Evolutionary conservation across 441 rosid species (phyloP), one percentile per base, ranked within the genome.

Genomic region (Populus hybrid): DNA sequence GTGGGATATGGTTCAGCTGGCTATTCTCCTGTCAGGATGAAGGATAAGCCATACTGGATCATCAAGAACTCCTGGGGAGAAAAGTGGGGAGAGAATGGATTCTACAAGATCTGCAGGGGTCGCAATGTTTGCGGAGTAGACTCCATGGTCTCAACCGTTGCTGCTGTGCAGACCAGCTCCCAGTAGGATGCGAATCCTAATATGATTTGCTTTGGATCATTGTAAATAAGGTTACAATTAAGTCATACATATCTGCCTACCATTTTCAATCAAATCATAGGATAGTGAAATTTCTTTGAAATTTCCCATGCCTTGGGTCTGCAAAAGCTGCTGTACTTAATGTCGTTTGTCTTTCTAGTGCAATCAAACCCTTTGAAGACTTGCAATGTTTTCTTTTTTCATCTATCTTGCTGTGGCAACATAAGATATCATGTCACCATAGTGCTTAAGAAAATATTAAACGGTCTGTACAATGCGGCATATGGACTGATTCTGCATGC

Each of bases 11-110:
- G 99, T 1, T 77, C 90, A 3, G 90, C 94, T 6, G 99, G 94
- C 42, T 95, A 88, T 78, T 89, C 99, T n/a, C 93, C 94, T 0
- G 83, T 92, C 20, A 81, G 98, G 75, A 72, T 92, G 88, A 94
- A 94, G 92, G 94, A 94, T 10, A 94, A 92, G 87, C 95, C 97
- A 10, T 94, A 80, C 82, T 95, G 99, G 99, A 84, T 94, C 78
- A 95, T 94, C 76, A 95, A 95, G 93, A 95, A 95, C 73, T 94
- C 99, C 0, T 92, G 98, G 99, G 99, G 98, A 42, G 93, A 87
- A 61, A 85, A 18, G 70, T 95, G 98, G 98, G 98, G 99, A 67
- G 97, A 95, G 87, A 87, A 80, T 5, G 97, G 99, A n/a, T 94
- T 61, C 83, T 95, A 94, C 86, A 92, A 88, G 81, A 90, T 94